These are phyloP conservation scores for Kodamaea kakaduensis DNA, from an alignment of 805 yeast species.

Conservation along the genomic window DNA sequence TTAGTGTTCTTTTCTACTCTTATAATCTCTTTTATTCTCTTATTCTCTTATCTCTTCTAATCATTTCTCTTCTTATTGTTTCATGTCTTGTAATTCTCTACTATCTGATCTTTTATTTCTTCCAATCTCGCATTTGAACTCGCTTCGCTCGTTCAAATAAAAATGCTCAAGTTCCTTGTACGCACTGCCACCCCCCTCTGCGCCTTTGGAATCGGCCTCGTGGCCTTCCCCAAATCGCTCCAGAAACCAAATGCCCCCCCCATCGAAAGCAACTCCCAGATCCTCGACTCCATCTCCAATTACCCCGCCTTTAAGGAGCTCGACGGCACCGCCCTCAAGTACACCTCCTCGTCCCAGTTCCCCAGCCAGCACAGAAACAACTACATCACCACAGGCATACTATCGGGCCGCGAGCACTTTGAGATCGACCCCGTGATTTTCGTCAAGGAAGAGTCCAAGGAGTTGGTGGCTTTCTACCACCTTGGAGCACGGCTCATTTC, in stretches of 20 bases:
- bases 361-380: slow-evolving; percentile 15
- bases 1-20: too few relatives aligned
- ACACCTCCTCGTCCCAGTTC: slow-evolving; percentile 16
- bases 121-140: not conserved
- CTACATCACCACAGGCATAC: slow-evolving; percentile 68
- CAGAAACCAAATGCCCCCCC: slow-evolving; percentile 6
- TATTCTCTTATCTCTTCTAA: not conserved
- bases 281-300: slow-evolving; percentile 6
- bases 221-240: slow-evolving; percentile 25
- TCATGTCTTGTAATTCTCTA: not conserved
- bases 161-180: slow-evolving; percentile 28
- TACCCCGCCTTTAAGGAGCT: slow-evolving; percentile 17
- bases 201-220: slow-evolving; percentile 30
- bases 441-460: slow-evolving; percentile 45
- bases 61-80: not conserved
- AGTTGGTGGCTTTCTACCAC: slow-evolving; percentile 63
- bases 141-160: not conserved
- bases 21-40: too few relatives aligned
- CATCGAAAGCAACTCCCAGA: slow-evolving; percentile 1
- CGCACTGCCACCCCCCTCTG: slow-evolving; percentile 25
- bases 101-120: not conserved
- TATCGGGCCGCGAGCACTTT: slow-evolving; percentile 62
- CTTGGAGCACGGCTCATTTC: slow-evolving; percentile 65
- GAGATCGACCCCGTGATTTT: slow-evolving; percentile 77
- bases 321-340: slow-evolving; percentile 8